These are phyloP conservation scores for Bondarzewia mesenterica DNA, from an alignment of 1,284 basidiomycete species.

Conservation along the genomic window DNA sequence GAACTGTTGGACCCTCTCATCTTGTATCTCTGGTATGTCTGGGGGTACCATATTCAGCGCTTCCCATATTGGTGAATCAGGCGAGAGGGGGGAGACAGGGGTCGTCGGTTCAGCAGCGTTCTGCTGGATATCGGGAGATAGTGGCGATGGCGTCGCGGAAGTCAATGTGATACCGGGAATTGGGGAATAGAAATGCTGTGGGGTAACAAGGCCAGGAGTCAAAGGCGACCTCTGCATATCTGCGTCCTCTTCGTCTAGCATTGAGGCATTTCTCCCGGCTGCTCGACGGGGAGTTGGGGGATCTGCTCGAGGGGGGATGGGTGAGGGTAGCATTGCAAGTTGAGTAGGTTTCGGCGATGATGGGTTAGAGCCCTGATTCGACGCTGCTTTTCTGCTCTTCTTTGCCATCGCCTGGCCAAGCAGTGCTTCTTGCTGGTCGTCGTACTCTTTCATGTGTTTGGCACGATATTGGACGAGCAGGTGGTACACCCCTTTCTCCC, in stretches of 20 bases:
- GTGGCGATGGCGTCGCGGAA: slow-evolving; percentile 9
- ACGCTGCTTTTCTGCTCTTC: slow-evolving; percentile 18
- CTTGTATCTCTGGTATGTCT: slow-evolving; percentile 43
- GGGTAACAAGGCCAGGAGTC: slow-evolving; percentile 6
- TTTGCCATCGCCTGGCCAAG: slow-evolving; percentile 19
- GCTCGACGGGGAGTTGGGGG: slow-evolving; percentile 15
- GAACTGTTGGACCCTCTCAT: slow-evolving; percentile 69
- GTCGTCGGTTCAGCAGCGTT: slow-evolving; percentile 10
- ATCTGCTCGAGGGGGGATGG: slow-evolving; percentile 8
- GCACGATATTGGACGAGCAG: slow-evolving; percentile 75
- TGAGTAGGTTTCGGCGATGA: not conserved
- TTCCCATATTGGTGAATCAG: slow-evolving; percentile 19
- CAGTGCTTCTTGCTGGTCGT: slow-evolving; percentile 43
- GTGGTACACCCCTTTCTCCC: slow-evolving; percentile 93
- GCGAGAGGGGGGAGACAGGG: slow-evolving; percentile 18
- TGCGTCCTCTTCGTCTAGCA: not conserved
- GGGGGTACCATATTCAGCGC: slow-evolving; percentile 28
- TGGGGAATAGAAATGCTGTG: slow-evolving; percentile 11
- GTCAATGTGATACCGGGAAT: slow-evolving; percentile 1
- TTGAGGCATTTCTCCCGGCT: not conserved
- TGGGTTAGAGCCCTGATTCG: slow-evolving; percentile 3
- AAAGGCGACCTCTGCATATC: not conserved
- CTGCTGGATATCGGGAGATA: slow-evolving; percentile 12
- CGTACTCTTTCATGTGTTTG: slow-evolving; percentile 60
- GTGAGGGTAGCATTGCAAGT: not conserved